These are phyloP conservation scores for Oehlia diaphana DNA, from an alignment of 192 early-diverging fungal genomes.

Conservation along the genomic window DNA sequence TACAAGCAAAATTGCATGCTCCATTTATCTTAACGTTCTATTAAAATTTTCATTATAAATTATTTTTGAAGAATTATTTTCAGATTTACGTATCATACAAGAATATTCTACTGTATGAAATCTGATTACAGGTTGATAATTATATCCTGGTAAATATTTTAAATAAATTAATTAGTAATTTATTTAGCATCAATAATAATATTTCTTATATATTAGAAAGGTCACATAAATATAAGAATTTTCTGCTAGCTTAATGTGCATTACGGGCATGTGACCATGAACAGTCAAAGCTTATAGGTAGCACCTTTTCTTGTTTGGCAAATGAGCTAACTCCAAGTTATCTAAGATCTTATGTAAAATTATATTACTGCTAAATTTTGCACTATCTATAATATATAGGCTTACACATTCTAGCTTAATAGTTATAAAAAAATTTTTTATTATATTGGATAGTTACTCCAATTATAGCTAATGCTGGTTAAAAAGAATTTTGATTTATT, in stretches of 20 bases:
- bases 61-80: background rate
- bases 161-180: too few relatives aligned
- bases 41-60: background rate
- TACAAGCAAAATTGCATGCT: background rate
- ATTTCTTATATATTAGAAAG: background rate
- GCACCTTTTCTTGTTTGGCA: background rate
- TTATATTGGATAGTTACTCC: background rate
- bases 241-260: background rate
- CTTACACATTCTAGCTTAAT: background rate
- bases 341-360: background rate
- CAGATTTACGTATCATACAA: too few relatives aligned
- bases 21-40: background rate
- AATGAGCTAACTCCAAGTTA: background rate
- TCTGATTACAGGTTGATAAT: background rate
- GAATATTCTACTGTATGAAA: background rate
- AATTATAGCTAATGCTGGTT: background rate
- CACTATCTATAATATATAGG: background rate
- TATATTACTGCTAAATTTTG: background rate
- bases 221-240: background rate
- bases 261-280: background rate
- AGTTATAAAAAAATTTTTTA: background rate
- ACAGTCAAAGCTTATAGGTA: background rate
- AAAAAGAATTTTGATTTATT: background rate
- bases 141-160: background rate
- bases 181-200: too few relatives aligned